phyloP scores from a whole-genome alignment of 495 filamentous ascomycete species.

The Annulohypoxylon nitens region DNA sequence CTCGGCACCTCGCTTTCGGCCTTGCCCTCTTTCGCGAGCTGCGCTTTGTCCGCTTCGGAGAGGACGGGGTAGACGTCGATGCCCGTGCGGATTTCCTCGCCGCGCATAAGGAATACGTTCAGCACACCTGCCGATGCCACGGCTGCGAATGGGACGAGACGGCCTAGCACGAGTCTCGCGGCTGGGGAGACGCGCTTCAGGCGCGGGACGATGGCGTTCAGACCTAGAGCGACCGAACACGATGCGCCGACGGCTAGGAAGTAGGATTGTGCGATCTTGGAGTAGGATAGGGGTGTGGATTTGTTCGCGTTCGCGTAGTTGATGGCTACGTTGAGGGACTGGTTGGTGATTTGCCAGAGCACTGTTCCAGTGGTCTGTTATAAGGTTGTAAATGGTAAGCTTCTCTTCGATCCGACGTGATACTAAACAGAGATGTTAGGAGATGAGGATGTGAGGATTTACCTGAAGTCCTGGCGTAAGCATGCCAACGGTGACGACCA shows the following conservation, averaged over 20 bases:
- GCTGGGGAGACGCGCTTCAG: slow-evolving; percentile 80
- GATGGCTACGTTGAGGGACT: slow-evolving; percentile 97
- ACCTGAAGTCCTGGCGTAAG: slow-evolving; percentile 85
- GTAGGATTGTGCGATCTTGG: slow-evolving; percentile 89
- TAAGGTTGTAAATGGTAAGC: slow-evolving; percentile 12
- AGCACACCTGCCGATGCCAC: slow-evolving; percentile 90
- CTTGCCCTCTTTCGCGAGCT: slow-evolving; percentile 64
- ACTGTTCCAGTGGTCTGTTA: slow-evolving; percentile 84
- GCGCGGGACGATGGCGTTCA: slow-evolving; percentile 89
- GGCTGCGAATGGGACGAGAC: slow-evolving; percentile 94
- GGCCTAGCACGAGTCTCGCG: slow-evolving; percentile 77
- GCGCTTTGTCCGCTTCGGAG: slow-evolving; percentile 66
- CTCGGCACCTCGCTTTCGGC: slow-evolving; percentile 71
- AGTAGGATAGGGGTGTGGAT: slow-evolving; percentile 82
- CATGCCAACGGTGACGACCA: slow-evolving; percentile 98
- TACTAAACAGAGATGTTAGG: not conserved
- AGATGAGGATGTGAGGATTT: slow-evolving; percentile 42
- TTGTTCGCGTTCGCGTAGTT: slow-evolving; percentile 99
- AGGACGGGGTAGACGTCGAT: slow-evolving; percentile 94
- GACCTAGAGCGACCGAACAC: slow-evolving; percentile 92
- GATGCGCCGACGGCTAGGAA: slow-evolving; percentile 90
- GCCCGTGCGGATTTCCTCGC: slow-evolving; percentile 90
- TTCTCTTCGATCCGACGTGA: not conserved
- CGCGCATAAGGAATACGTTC: slow-evolving; percentile 98
- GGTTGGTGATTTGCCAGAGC: slow-evolving; percentile 95